A percentile compares a stretch with the other conserved stretches of the same genome.
phyloP scores from a whole-genome alignment of 306 rosid genomes.

The Cucurbita ficifolia region DNA sequence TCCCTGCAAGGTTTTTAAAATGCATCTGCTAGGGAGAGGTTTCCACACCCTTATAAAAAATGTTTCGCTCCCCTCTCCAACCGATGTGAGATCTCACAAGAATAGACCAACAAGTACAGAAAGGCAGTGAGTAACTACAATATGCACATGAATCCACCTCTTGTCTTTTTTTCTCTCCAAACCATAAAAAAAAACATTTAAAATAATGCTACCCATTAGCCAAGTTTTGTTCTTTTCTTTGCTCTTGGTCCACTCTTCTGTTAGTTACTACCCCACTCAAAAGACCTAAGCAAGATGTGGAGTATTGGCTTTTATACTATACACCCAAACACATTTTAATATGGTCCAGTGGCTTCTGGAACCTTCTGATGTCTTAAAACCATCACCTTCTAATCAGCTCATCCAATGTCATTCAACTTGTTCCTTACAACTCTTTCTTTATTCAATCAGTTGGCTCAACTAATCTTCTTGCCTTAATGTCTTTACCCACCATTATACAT shows the following conservation, averaged over 20 bases:
- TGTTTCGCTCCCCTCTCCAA: too few relatives aligned
- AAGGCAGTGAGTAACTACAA: conserved; percentile 37
- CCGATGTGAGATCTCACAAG: neutral
- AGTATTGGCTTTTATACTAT: conserved; percentile 18
- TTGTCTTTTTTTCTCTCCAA: conserved; percentile 22
- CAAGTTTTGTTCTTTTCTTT: conserved; percentile 34
- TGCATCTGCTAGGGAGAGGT: too few relatives aligned
- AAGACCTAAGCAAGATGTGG: conserved; percentile 35
- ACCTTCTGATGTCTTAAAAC: neutral
- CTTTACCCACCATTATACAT: neutral
- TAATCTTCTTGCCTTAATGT: neutral
- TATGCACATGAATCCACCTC: conserved; percentile 68
- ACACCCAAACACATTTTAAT: conserved; percentile 9
- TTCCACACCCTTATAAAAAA: too few relatives aligned
- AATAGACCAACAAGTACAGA: conserved; percentile 26
- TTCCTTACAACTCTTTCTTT: neutral
- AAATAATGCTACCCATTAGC: neutral
- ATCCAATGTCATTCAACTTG: neutral
- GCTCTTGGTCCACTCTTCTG: conserved; percentile 20
- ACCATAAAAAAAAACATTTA: neutral
- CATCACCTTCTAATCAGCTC: neutral
- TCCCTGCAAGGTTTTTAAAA: too few relatives aligned
- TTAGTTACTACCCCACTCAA: conserved; percentile 31
- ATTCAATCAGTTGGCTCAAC: neutral
- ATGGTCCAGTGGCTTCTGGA: neutral